phyloP scores from a whole-genome alignment of 805 yeast species.

The Candida germanica region DNA sequence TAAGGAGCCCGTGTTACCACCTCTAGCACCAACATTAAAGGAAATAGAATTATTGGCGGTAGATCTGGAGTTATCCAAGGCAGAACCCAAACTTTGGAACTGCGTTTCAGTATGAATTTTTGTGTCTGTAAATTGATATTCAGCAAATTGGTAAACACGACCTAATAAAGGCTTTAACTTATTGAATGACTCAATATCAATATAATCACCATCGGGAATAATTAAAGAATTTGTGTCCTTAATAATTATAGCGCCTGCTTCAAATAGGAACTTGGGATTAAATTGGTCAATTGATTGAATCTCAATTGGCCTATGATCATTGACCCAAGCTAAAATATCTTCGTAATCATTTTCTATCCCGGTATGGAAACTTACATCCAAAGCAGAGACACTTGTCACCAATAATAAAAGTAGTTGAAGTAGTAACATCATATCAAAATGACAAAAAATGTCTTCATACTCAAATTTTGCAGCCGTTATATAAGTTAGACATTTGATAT shows the following conservation, averaged over 20 bases:
- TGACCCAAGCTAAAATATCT: conserved; percentile 4
- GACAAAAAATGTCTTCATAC: too few species aligned
- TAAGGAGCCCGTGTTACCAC: conserved; percentile 1
- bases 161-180: background rate
- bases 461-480: too few species aligned
- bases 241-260: conserved; percentile 14
- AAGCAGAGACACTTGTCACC: too few species aligned
- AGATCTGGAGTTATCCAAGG: conserved; percentile 8
- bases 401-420: too few species aligned
- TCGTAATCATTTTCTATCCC: background rate
- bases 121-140: conserved; percentile 5
- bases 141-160: conserved; percentile 4
- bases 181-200: conserved; percentile 6
- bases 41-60: conserved; percentile 4
- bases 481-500: too few species aligned
- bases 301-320: conserved; percentile 4
- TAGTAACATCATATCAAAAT: too few species aligned
- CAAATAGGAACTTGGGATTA: conserved; percentile 9
- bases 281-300: conserved; percentile 12
- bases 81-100: conserved; percentile 4
- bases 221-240: conserved; percentile 12
- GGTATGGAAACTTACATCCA: conserved; percentile 1
- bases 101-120: background rate
- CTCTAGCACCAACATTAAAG: background rate
- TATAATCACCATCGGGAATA: conserved; percentile 10